Conservation (phyloP, 2,329 filamentous ascomycete genomes). For the Cladobotryum mycophilum region DNA sequence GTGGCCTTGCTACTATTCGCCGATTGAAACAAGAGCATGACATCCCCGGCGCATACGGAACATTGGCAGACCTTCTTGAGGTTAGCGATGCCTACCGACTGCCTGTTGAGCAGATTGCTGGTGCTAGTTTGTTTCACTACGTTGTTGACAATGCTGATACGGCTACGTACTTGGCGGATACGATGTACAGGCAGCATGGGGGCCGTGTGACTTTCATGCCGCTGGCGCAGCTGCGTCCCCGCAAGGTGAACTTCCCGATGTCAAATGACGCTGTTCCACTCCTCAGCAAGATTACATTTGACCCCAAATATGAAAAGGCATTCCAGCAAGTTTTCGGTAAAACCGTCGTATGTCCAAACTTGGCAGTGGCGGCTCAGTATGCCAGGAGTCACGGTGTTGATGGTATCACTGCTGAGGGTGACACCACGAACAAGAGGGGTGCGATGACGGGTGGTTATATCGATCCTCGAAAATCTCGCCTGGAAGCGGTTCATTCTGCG, state of each 20-base stretch:
- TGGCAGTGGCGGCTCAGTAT: conserved; percentile 83
- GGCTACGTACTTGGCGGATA: conserved; percentile 72
- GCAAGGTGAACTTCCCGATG: conserved; percentile 69
- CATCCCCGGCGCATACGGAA: conserved; percentile 84
- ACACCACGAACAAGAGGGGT: conserved; percentile 90
- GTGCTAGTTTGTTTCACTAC: conserved; percentile 89
- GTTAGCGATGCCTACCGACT: conserved; percentile 80
- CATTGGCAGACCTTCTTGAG: conserved; percentile 84
- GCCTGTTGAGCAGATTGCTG: conserved; percentile 88
- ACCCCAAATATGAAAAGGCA: conserved; percentile 70
- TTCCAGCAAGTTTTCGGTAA: conserved; percentile 95
- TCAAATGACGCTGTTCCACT: conserved; percentile 84
- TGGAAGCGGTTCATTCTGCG: conserved; percentile 75
- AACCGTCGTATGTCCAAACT: conserved; percentile 86
- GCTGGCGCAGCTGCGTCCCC: conserved; percentile 70
- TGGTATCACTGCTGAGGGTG: conserved; percentile 90
- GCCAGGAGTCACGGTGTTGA: conserved; percentile 86
- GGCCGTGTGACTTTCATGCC: conserved; percentile 95
- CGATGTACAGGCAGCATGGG: conserved; percentile 69
- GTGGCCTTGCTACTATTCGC: conserved; percentile 80
- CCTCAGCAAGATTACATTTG: conserved; percentile 76
- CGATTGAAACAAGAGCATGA: conserved; percentile 73
- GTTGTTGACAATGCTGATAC: conserved; percentile 90
- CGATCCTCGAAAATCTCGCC: conserved; percentile 75
- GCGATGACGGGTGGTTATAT: conserved; percentile 93